phyloP scores from a whole-genome alignment of 108 stramenopile genomes.

The Cyclotella atomus region DNA sequence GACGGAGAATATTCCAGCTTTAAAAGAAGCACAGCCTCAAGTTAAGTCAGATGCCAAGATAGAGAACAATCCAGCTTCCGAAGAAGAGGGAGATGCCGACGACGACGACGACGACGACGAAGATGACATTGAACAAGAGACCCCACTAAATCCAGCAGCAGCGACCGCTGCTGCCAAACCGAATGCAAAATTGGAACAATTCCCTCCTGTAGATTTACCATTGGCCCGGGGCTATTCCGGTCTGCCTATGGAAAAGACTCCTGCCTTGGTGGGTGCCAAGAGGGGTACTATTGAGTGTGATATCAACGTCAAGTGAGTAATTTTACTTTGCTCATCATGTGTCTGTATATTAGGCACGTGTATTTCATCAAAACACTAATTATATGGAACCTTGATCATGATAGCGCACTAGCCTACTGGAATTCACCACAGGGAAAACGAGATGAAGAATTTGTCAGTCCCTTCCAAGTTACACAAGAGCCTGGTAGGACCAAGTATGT shows the following conservation, averaged over 20 bases:
- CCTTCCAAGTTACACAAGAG: slow-evolving; percentile 47
- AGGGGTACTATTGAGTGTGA: slow-evolving; percentile 71
- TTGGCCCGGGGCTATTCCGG: slow-evolving; percentile 76
- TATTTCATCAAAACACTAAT: not conserved
- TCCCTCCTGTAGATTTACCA: slow-evolving; percentile 14
- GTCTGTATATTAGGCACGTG: not conserved
- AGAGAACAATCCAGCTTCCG: not conserved
- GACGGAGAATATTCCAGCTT: not conserved
- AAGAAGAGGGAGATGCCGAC: not conserved
- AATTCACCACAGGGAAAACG: slow-evolving; percentile 75
- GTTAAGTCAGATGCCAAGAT: not conserved
- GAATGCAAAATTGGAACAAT: not conserved
- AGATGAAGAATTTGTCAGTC: slow-evolving; percentile 67
- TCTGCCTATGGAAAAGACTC: slow-evolving; percentile 75
- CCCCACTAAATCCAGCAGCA: not conserved
- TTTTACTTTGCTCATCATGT: not conserved
- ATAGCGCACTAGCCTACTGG: slow-evolving; percentile 79
- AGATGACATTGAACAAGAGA: slow-evolving; percentile 7
- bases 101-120: not conserved
- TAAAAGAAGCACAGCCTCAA: not conserved
- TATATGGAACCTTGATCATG: not conserved
- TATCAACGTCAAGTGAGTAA: slow-evolving; percentile 39
- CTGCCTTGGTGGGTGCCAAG: slow-evolving; percentile 76
- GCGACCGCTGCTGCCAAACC: not conserved
- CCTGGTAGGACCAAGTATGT: slow-evolving; percentile 56